Evolutionary conservation across 257 asterid genomes (phyloP).

Genomic region (Solanum chaucha): DNA sequence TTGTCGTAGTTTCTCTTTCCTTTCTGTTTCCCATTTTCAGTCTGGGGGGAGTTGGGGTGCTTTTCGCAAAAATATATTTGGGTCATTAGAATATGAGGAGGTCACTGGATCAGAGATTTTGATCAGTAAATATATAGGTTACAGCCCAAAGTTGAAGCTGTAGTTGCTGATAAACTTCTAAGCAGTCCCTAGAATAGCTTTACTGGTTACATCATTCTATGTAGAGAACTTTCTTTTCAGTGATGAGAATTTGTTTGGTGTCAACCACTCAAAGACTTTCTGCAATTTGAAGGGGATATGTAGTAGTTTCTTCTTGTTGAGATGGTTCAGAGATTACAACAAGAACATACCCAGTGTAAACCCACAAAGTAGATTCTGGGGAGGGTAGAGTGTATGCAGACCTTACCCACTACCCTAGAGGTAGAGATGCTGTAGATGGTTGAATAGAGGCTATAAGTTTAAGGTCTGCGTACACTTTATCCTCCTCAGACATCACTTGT

Average conservation of each 20-base stretch:
- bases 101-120: neutral
- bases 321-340: neutral
- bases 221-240: neutral
- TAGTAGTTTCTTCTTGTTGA: neutral
- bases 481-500: neutral
- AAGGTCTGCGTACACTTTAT: neutral
- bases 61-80: neutral
- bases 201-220: neutral
- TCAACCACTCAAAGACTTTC: neutral
- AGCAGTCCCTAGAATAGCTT: neutral
- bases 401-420: neutral
- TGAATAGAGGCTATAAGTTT: neutral
- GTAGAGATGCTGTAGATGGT: neutral
- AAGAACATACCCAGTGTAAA: neutral
- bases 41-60: neutral
- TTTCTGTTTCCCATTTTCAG: neutral
- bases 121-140: neutral
- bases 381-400: neutral
- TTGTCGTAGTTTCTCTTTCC: neutral
- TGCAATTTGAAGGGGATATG: neutral
- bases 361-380: neutral
- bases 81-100: neutral
- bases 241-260: neutral
- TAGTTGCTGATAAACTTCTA: neutral
- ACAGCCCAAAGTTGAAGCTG: neutral